Conservation (phyloP, 1,284 basidiomycete species). For the Cutaneotrichosporon daszewskae region DNA sequence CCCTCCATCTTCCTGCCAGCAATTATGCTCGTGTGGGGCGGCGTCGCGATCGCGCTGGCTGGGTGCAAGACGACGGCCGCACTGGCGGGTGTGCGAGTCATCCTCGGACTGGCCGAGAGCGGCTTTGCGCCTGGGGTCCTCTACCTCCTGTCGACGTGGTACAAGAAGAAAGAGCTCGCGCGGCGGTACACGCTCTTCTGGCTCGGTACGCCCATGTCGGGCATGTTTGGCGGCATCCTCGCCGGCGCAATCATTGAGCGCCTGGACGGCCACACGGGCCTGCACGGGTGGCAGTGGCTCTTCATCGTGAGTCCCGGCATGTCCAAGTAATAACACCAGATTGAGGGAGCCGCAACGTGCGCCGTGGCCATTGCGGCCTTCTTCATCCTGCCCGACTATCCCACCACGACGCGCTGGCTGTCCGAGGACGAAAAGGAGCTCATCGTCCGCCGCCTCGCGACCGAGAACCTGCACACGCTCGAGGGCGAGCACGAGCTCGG, state of each 20-base stretch:
- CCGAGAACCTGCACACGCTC: conserved; percentile 23
- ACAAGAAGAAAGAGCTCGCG: conserved; percentile 26
- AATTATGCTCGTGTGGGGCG: conserved; percentile 38
- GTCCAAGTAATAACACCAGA: conserved; percentile 33
- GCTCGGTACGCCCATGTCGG: conserved; percentile 13
- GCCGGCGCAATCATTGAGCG: conserved; percentile 21
- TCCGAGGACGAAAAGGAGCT: conserved; percentile 18
- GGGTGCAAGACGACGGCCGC: conserved; percentile 7
- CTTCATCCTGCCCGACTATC: conserved; percentile 36
- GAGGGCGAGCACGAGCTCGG: conserved; percentile 17
- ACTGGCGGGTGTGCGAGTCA: conserved; percentile 16
- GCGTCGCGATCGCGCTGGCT: conserved; percentile 18
- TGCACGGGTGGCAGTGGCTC: conserved; percentile 18
- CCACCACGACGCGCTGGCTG: conserved; percentile 31
- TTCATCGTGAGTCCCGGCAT: conserved; percentile 7
- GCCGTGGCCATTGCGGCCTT: conserved; percentile 8
- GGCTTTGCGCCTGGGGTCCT: conserved; percentile 32
- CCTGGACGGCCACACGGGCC: conserved; percentile 4
- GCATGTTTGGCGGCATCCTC: conserved; percentile 29
- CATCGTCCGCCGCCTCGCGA: conserved; percentile 5
- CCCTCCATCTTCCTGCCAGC: conserved; percentile 5
- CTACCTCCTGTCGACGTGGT: conserved; percentile 20
- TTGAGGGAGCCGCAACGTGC: conserved; percentile 27
- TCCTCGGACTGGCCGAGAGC: conserved; percentile 27
- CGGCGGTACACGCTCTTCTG: conserved; percentile 19